Evolutionary conservation across 1,139 yeast species (phyloP).

Genomic region (Magnusiomyces ingens): DNA sequence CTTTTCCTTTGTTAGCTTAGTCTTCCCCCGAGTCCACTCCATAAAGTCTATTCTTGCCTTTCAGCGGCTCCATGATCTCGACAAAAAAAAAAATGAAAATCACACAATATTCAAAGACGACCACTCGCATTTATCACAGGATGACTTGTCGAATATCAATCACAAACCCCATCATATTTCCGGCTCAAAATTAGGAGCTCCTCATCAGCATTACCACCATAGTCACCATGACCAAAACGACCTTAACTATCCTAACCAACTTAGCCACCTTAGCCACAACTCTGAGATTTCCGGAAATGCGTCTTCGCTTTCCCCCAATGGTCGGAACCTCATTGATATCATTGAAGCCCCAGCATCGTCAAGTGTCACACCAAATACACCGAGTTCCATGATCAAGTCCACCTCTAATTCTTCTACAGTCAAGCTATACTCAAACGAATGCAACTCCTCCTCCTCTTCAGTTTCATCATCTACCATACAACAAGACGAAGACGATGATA

Average conservation of each 20-base stretch:
- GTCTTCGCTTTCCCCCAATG: background rate
- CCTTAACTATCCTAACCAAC: background rate
- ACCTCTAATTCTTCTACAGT: background rate
- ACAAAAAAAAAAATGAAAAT: background rate
- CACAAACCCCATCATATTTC: background rate
- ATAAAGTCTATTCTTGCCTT: background rate
- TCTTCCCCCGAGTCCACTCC: conserved; percentile 9
- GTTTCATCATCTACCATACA: background rate
- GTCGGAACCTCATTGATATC: background rate
- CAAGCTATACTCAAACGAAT: background rate
- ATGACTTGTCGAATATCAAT: background rate
- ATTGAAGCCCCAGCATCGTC: background rate
- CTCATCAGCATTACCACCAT: background rate
- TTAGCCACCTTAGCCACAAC: background rate
- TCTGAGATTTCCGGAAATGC: background rate
- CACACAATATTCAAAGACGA: background rate
- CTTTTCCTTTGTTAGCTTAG: conserved; percentile 4
- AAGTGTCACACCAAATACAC: background rate
- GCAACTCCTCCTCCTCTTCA: background rate
- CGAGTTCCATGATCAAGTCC: background rate
- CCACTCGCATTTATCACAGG: background rate
- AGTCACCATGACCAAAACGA: background rate
- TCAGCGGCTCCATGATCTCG: background rate
- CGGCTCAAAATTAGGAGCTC: background rate
- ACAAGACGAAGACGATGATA: background rate